Conservation (phyloP, 2,329 filamentous ascomycete species). For the Beauveria varroae region DNA sequence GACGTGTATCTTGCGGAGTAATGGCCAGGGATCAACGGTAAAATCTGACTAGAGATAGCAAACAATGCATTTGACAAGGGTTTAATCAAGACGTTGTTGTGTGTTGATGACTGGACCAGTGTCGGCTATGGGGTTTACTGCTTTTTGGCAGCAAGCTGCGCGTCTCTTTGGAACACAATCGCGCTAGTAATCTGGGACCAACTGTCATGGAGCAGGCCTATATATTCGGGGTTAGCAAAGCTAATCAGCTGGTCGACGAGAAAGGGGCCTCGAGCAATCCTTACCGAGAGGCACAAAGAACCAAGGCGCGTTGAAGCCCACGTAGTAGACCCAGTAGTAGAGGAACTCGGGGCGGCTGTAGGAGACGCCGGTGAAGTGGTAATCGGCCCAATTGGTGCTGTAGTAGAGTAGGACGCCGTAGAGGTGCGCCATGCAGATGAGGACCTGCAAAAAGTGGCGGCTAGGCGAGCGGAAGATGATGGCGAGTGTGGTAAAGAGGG, state of each 20-base stretch:
- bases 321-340: slow-evolving; percentile 59
- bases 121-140: slow-evolving; percentile 12
- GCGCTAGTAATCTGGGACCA: slow-evolving; percentile 21
- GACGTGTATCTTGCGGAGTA: slow-evolving; percentile 5
- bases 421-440: slow-evolving; percentile 46
- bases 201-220: slow-evolving; percentile 27
- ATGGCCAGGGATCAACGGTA: neutral
- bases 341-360: slow-evolving; percentile 52
- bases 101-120: neutral
- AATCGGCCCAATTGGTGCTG: slow-evolving; percentile 46
- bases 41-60: neutral
- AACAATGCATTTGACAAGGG: neutral
- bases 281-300: slow-evolving; percentile 46
- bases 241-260: too few species aligned
- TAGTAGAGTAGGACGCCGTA: slow-evolving; percentile 60
- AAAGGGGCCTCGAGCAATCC: slow-evolving; percentile 19
- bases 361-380: slow-evolving; percentile 33
- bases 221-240: neutral
- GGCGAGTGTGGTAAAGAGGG: slow-evolving; percentile 38
- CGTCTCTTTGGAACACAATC: slow-evolving; percentile 14
- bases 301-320: slow-evolving; percentile 55
- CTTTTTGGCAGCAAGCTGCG: slow-evolving; percentile 15
- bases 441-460: slow-evolving; percentile 44
- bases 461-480: slow-evolving; percentile 35
- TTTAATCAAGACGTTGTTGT: neutral